These are phyloP conservation scores for Haematococcus lacustris DNA, from an alignment of 139 green algal genomes.

Conservation along the genomic window DNA sequence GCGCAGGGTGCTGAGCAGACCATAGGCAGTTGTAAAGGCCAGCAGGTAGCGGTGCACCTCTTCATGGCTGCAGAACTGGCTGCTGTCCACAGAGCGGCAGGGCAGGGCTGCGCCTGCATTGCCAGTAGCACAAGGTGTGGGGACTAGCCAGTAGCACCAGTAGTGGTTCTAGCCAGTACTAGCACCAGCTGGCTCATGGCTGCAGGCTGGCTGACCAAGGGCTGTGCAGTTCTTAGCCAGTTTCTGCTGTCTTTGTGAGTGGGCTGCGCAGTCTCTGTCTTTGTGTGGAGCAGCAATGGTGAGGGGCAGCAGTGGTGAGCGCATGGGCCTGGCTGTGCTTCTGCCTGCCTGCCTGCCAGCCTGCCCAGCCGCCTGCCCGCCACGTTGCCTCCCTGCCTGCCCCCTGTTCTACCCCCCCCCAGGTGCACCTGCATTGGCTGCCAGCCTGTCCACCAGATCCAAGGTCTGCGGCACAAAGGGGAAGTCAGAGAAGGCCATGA, in stretches of 20 bases:
- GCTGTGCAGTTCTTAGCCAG: not conserved
- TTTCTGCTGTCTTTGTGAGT: not conserved
- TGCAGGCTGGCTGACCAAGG: no score
- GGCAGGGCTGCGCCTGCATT: not conserved
- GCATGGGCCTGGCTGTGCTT: no score
- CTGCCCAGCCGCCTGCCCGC: no score
- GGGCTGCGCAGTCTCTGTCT: not conserved
- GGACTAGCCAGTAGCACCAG: no score
- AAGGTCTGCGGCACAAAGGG: slow-evolving; percentile 44
- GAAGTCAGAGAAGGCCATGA: slow-evolving; percentile 70
- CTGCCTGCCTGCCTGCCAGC: no score
- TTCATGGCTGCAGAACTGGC: slow-evolving; percentile 41
- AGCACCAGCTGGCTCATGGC: no score
- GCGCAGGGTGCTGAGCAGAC: slow-evolving; percentile 26
- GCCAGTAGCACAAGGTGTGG: no score
- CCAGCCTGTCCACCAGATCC: slow-evolving; percentile 2
- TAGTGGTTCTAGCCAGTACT: no score
- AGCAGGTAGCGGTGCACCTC: slow-evolving; percentile 61
- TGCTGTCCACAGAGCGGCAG: slow-evolving; percentile 21
- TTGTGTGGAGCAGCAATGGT: not conserved
- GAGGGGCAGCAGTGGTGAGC: not conserved
- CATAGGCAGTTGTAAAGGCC: slow-evolving; percentile 38
- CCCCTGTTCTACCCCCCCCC: no score
- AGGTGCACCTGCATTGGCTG: not conserved
- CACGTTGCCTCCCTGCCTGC: no score